Percentiles rank a stretch among this genome's conserved stretches.
phyloP scores from a whole-genome alignment of 2,329 filamentous ascomycete species.

The Samsoniella hepiali region DNA sequence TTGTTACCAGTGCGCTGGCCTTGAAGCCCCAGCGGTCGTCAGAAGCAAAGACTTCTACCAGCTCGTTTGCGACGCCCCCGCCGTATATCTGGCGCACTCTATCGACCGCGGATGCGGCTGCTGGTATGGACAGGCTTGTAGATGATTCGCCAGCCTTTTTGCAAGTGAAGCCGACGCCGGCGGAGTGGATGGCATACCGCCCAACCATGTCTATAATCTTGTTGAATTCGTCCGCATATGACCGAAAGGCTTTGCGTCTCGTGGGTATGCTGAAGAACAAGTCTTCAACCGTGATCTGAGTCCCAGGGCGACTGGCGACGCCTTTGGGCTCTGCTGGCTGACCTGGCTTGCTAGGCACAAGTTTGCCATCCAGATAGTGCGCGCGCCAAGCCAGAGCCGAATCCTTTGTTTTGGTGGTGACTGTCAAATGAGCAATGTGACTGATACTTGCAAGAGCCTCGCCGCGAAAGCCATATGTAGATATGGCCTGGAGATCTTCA shows the following conservation, averaged over 20 bases:
- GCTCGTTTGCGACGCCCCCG: conserved; percentile 77
- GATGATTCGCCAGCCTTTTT: conserved; percentile 92
- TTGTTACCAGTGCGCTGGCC: conserved; percentile 77
- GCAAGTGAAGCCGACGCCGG: conserved; percentile 89
- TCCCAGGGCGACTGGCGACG: conserved; percentile 82
- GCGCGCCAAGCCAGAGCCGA: conserved; percentile 89
- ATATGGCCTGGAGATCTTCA: conserved; percentile 85
- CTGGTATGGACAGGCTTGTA: conserved; percentile 75
- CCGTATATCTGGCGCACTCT: conserved; percentile 90
- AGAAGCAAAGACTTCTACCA: conserved; percentile 70
- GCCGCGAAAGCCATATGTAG: conserved; percentile 95
- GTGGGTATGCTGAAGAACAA: conserved; percentile 96
- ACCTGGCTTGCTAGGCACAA: conserved; percentile 81
- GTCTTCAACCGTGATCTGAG: conserved; percentile 94
- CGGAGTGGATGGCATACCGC: conserved; percentile 87
- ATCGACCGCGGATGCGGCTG: conserved; percentile 69
- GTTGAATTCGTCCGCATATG: conserved; percentile 89
- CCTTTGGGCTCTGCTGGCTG: conserved; percentile 83
- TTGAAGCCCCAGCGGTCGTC: conserved; percentile 82
- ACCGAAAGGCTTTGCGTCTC: conserved; percentile 83
- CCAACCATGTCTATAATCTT: conserved; percentile 96
- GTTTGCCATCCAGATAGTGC: conserved; percentile 77
- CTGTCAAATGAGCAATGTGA: conserved; percentile 91
- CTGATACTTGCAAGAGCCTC: conserved; percentile 97
- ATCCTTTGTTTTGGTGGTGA: conserved; percentile 89